phyloP scores from a whole-genome alignment of 306 rosid species.

The Begonia loranthoides region DNA sequence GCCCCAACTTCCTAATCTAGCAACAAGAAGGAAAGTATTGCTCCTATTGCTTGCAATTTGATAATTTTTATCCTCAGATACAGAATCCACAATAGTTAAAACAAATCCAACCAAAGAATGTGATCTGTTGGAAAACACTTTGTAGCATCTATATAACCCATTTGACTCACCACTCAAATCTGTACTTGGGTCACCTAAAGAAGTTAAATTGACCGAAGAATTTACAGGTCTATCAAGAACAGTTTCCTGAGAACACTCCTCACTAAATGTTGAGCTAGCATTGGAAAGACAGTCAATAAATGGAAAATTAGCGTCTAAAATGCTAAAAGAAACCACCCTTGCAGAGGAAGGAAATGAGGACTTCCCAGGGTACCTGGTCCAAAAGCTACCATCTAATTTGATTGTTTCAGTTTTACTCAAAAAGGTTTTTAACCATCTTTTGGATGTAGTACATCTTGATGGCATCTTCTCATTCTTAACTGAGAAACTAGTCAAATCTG shows the following conservation, averaged over 20 bases:
- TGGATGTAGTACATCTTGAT: constrained; percentile 24
- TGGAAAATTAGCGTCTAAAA: constrained; percentile 41
- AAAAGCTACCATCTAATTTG: constrained; percentile 32
- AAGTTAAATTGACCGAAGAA: not conserved
- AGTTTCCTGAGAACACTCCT: constrained; percentile 25
- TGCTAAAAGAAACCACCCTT: constrained; percentile 64
- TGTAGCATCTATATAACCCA: constrained; percentile 46
- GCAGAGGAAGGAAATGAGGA: constrained; percentile 55
- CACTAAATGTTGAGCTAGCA: constrained; percentile 17
- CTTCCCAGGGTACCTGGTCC: constrained; percentile 62
- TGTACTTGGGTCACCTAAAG: constrained; percentile 17
- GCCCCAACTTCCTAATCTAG: constrained; percentile 43
- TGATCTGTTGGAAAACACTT: constrained; percentile 72
- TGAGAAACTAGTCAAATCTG: constrained; percentile 1
- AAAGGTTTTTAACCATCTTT: constrained; percentile 60
- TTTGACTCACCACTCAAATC: constrained; percentile 40
- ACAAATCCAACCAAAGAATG: constrained; percentile 50
- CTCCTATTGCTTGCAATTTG: constrained; percentile 23
- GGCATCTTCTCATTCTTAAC: constrained; percentile 11
- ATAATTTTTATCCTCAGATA: constrained; percentile 21
- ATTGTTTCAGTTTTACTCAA: constrained; percentile 40
- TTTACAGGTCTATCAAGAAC: constrained; percentile 18
- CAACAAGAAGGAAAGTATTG: constrained; percentile 54
- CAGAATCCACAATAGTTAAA: constrained; percentile 30
- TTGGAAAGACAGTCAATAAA: constrained; percentile 24